These are phyloP conservation scores for Nannochloropsis granulata DNA, from an alignment of 108 stramenopile species.

Conservation along the genomic window DNA sequence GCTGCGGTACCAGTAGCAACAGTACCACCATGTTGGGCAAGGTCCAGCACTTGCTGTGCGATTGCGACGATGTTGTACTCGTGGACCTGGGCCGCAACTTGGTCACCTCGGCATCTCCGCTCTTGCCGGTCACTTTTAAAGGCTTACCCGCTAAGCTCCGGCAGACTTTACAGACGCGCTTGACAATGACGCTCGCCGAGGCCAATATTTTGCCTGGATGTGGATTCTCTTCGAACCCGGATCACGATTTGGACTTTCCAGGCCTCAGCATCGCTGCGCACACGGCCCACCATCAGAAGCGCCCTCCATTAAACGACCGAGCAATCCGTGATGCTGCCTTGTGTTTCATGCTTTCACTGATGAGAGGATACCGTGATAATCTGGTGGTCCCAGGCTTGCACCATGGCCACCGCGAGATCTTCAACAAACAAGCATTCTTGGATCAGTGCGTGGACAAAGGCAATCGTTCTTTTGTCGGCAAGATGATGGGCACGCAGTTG, in stretches of 20 bases:
- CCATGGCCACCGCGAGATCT: not conserved
- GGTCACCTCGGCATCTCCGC: not conserved
- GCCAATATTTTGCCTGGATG: not conserved
- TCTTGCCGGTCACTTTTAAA: not conserved
- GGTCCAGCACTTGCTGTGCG: not conserved
- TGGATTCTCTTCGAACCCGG: not conserved
- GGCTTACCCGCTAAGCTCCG: not conserved
- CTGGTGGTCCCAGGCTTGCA: not conserved
- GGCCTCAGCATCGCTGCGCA: not conserved
- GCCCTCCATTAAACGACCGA: not conserved
- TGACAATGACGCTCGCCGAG: not conserved
- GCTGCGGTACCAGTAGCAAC: not conserved
- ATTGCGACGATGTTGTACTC: not conserved
- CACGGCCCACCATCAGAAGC: not conserved
- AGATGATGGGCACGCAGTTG: not conserved
- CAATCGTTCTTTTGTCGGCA: not conserved
- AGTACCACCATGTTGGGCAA: not conserved
- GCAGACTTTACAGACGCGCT: not conserved
- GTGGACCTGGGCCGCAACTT: not conserved
- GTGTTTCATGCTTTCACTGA: not conserved
- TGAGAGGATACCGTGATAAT: not conserved
- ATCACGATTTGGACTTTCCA: not conserved
- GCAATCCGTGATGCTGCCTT: not conserved
- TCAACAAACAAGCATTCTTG: not conserved
- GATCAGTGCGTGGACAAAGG: not conserved